Conservation (phyloP, 163 green algal species). For the Trebouxiophyceae sp. region DNA sequence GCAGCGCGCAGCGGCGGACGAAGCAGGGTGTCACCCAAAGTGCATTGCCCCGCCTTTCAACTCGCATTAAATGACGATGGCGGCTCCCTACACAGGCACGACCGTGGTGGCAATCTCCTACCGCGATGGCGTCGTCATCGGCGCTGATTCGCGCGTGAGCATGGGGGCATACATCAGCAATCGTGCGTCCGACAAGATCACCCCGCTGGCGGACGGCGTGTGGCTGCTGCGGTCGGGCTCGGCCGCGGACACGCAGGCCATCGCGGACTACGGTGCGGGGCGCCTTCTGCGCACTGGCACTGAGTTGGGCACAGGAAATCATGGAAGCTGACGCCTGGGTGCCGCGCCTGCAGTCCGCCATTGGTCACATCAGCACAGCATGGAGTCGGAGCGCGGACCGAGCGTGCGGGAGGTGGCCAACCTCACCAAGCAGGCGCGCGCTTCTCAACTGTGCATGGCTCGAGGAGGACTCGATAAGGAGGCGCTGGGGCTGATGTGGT, state of each 20-base stretch:
- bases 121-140: slow-evolving; percentile 85
- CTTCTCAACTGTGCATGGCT: neutral
- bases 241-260: slow-evolving; percentile 80
- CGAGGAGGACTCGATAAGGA: neutral
- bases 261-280: slow-evolving; percentile 83
- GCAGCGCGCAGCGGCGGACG: too few species aligned
- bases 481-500: neutral
- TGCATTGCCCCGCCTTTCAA: too few species aligned
- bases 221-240: slow-evolving; percentile 83
- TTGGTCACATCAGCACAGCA: slow-evolving; percentile 59
- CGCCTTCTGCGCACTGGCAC: too few species aligned
- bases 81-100: slow-evolving; percentile 65
- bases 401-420: slow-evolving; percentile 68
- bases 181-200: slow-evolving; percentile 92
- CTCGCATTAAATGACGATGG: too few species aligned
- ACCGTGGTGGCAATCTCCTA: slow-evolving; percentile 90
- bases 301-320: too few species aligned
- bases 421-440: slow-evolving; percentile 49
- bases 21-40: too few species aligned
- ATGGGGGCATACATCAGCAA: slow-evolving; percentile 94
- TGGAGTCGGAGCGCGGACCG: slow-evolving; percentile 51
- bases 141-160: slow-evolving; percentile 81
- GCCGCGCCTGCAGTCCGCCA: slow-evolving; percentile 56
- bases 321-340: too few species aligned
- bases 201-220: slow-evolving; percentile 67